Evolutionary conservation across 352 stramenopile genomes (phyloP), one percentile per base, ranked within the genome.

Genomic region (Phytophthora meadii): DNA sequence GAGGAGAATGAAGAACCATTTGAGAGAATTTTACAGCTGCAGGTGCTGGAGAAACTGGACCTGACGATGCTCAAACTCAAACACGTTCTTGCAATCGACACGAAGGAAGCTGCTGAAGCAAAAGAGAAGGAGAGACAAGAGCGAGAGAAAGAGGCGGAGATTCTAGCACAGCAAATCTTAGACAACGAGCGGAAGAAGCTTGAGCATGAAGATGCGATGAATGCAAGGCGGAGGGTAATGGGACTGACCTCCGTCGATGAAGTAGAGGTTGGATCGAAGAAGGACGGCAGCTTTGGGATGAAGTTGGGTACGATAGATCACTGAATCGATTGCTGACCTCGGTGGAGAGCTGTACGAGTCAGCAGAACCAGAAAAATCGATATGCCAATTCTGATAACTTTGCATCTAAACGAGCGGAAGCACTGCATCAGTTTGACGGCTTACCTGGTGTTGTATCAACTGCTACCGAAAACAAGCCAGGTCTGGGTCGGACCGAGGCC

Each of bases 61-160:
- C 59, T 88, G 2, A 84, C 81, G n/a, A 90, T 90, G 5, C 44
- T 90, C 10, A 79, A 79, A 55, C 68, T 90, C n/a, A 77, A 72
- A 15, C 81, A 90, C 37, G 71, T 85, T 19, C 70, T 90, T 1
- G 59, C 44, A 2, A 76, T 90, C 25, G 72, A 85, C 24, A 49
- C 54, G 14, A 90, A 90, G 58, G 81, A 87, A 56, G 64, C 72
- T 3, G 61, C 51, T 3, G 81, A 88, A 50, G 65, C 61, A 0
- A 61, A 71, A 15, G 64, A 55, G 15, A 47, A 42, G 36, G 44
- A 65, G 42, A 25, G 60, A 49, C 44, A 48, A 49, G 53, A 76
- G n/a, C 15, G 59, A 9, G 36, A 62, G 11, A 49, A 61, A 34
- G 36, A 70, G 24, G 39, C 48, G n/a, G 49, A 37, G 34, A 32